Evolutionary conservation across 495 filamentous ascomycete species (phyloP), one percentile per base, ranked within the genome.

Genomic region (Penicillium canescens): DNA sequence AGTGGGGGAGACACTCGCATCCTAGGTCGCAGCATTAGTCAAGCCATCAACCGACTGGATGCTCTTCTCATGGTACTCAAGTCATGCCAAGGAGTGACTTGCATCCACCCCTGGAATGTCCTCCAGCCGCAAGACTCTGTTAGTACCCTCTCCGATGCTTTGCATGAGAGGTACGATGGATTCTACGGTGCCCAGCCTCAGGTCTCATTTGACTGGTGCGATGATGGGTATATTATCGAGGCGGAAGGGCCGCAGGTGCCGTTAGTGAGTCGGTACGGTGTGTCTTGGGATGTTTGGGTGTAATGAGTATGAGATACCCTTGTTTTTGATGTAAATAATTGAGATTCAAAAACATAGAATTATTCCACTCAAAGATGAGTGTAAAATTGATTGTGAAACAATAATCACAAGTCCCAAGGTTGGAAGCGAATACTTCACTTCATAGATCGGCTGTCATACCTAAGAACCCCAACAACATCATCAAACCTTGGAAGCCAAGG

Each of bases 11-110:
- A 40, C n/a, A 45, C 57, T 2, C 61, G 48, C 0, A 67, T 83
- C 16, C 70, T 82, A 5, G 79, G 81, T 1, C 67, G 75, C 5
- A 63, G 73, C 9, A 56, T 85, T 0, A 46, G 61, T 0, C 69
- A 77, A 8, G 68, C 83, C 0, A 58, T 79, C 7, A 56, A 65
- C 13, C 79, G 85, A 3, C 67, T 88, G 0, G 84, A 89, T 59
- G 75, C 82, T 1, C 69, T 88, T 2, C 72, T 88, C 2, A 72
- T 88, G 23, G 82, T 88, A 3, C 68, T 86, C 31, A 87, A 89
- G 61, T 83, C 82, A 3, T 89, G 86, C 71, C 77, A 82, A 55
- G 78, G 74, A 3, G 47, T 54, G 31, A 78, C 77, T 0, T 88
- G 85, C 56, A 72, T 78, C 10, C 44, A 76, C 8, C 86, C 86